Percentiles rank a stretch among this genome's conserved stretches.
These are phyloP conservation scores for Echeveria elegans DNA, from an alignment of 164 flowering plant genomes.

Conservation along the genomic window DNA sequence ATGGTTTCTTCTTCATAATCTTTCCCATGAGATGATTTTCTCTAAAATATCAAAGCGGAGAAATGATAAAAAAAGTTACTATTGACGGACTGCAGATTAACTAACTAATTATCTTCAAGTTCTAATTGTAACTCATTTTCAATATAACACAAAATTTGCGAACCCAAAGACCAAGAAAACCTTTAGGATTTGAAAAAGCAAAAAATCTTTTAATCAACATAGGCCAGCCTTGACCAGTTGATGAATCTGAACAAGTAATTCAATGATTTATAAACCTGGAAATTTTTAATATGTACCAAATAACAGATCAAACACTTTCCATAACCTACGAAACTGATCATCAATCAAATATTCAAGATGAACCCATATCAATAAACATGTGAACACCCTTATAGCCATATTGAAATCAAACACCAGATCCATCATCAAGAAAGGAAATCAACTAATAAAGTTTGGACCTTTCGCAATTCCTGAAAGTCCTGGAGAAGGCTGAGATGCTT, in stretches of 20 bases:
- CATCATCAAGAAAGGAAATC: constrained; percentile 13
- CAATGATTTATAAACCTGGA: no score
- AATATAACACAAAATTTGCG: no score
- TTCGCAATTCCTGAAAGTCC: constrained; percentile 51
- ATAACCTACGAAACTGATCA: neutral
- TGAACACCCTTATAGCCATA: no score
- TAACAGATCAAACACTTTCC: neutral
- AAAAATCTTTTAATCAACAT: neutral
- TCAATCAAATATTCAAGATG: neutral
- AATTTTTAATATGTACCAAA: neutral
- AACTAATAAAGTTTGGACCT: constrained; percentile 29
- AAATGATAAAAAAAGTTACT: no score
- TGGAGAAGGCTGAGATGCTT: constrained; percentile 65
- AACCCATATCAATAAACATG: no score
- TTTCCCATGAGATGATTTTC: neutral
- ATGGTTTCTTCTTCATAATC: neutral
- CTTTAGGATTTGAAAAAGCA: no score
- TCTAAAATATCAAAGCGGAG: no score
- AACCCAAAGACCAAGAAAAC: no score
- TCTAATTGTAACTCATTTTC: no score
- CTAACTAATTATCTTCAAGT: no score
- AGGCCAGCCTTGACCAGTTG: neutral
- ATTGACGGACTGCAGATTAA: no score
- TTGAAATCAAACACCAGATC: constrained; percentile 12
- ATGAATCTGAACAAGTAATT: neutral